These are phyloP conservation scores for Ustilago cynodontis DNA, from an alignment of 1,284 basidiomycete genomes.

Conservation along the genomic window DNA sequence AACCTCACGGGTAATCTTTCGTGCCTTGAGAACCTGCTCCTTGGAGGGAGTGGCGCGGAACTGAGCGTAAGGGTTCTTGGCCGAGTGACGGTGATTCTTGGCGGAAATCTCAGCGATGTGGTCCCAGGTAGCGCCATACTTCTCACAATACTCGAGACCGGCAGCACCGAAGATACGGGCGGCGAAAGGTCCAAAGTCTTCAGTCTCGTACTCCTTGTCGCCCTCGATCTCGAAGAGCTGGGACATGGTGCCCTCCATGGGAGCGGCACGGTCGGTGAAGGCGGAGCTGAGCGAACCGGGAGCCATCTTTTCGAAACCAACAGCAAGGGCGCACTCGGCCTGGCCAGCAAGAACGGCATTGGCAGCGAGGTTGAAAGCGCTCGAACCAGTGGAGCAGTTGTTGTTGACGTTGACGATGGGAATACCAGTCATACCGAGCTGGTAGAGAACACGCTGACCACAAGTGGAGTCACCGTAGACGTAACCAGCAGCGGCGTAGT, in stretches of 20 bases:
- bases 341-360: slow-evolving; percentile 75
- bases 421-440: slow-evolving; percentile 84
- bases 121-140: slow-evolving; percentile 78
- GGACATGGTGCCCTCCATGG: slow-evolving; percentile 74
- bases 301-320: slow-evolving; percentile 81
- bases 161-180: slow-evolving; percentile 84
- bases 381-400: slow-evolving; percentile 68
- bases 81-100: slow-evolving; percentile 85
- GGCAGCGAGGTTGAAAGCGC: slow-evolving; percentile 61
- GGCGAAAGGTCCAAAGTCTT: slow-evolving; percentile 76
- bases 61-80: slow-evolving; percentile 87
- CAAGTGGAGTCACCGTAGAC: slow-evolving; percentile 73
- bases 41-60: slow-evolving; percentile 72
- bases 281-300: slow-evolving; percentile 79
- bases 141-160: slow-evolving; percentile 81
- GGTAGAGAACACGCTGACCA: slow-evolving; percentile 86
- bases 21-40: slow-evolving; percentile 56
- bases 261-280: slow-evolving; percentile 79
- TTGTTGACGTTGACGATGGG: slow-evolving; percentile 89
- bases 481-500: slow-evolving; percentile 84
- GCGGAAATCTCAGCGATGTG: slow-evolving; percentile 81
- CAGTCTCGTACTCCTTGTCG: slow-evolving; percentile 75
- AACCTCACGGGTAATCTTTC: slow-evolving; percentile 77
- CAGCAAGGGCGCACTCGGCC: slow-evolving; percentile 81
- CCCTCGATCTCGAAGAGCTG: slow-evolving; percentile 74